Base-by-base conservation (phyloP, 345 rosid species). In the Tarenaya hassleriana region DNA sequence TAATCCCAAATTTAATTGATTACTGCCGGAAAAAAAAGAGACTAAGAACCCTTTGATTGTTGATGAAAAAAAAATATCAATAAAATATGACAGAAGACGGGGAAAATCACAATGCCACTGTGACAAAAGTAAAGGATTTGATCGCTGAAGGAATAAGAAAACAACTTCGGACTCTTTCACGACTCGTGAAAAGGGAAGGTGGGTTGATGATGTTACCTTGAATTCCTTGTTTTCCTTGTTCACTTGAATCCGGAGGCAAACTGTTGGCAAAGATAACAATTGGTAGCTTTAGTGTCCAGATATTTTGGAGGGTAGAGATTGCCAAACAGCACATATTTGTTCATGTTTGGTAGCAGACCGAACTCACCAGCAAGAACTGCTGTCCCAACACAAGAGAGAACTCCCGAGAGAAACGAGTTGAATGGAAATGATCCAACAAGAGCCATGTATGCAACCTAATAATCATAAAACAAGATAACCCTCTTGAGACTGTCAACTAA, bases 181-280 rank as follows among this genome's bases (percentile, higher is more conserved):
- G 3, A n/a, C n/a, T n/a, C n/a, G n/a, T n/a, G n/a, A n/a, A n/a
- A n/a, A n/a, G n/a, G n/a, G 24, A 17, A 51, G 43, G 39, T 1
- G 1, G 8, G 1, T 0, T 35, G 17, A 8, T 35, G 17, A 8
- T 7, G 14, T 50, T 57, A 84, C 96, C 90, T 84, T 84, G 66
- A 88, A 84, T 60, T 94, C 99, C 75, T 88, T 94, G 84, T 94
- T 94, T 69, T 94, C 99, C 59, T 86, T 94, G 87, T 94, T 94
- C 77, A 94, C 97, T 67, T 94, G 99, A 66, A 94, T 88, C 34
- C 97, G 87, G 47, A 94, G 99, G 74, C 99, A 94, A 54, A 94
- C 99, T 94, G 80, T 8, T 34, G 54, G 31, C 45, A 59, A 44
- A 59, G 34, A 10, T 41, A 2, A 16, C 39, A 53, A 34, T 13